Base-by-base conservation (phyloP, 108 stramenopile species). In the Licmophora abbreviata region DNA sequence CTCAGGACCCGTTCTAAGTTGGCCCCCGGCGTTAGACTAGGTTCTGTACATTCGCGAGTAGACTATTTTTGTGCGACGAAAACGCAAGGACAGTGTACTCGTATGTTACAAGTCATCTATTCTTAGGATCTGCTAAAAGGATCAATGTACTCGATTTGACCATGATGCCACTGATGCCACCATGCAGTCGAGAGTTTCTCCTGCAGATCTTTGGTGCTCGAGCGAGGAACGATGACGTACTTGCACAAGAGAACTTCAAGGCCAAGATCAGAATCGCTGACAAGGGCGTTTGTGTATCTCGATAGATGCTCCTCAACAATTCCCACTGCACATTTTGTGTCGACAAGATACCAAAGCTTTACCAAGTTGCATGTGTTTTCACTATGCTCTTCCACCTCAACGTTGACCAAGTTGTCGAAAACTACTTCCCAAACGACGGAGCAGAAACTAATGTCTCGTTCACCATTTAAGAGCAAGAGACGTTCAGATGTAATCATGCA, bases 401-500 rank as follows among this genome's bases (percentile, higher is more conserved):
- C 21, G 17, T 64, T 49, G n/a, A 74, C 54, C 4, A 80, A 58
- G 36, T 68, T 63, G 4, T 54, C 33, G 47, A 73, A 65, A 8
- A 41, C 29, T n/a, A 61, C 68, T 40, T 80, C 74, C 79, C 74
- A 80, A 54, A 64, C 35, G 31, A 80, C 71, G 5, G 54, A 46
- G 64, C 69, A 74, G 51, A 74, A 69, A 29, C 71, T 42, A 20
- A 29, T 26, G 42, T 68, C 59, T 25, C 50, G 56, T 29, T 58
- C 63, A 29, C 71, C 71, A 28, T 63, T 73, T 2, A 80, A 37
- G 30, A 80, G 57, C 18, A 80, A 20, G 14, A 72, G 26, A 11
- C 71, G 61, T 23, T 80, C 74, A 14, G 52, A 57, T 4, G 79
- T 80, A 5, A 75, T 40, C 63, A 80, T 80, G 21, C 75, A 53